Conservation (phyloP, 2,329 filamentous ascomycete species). For the Alternaria angustiovoidea region DNA sequence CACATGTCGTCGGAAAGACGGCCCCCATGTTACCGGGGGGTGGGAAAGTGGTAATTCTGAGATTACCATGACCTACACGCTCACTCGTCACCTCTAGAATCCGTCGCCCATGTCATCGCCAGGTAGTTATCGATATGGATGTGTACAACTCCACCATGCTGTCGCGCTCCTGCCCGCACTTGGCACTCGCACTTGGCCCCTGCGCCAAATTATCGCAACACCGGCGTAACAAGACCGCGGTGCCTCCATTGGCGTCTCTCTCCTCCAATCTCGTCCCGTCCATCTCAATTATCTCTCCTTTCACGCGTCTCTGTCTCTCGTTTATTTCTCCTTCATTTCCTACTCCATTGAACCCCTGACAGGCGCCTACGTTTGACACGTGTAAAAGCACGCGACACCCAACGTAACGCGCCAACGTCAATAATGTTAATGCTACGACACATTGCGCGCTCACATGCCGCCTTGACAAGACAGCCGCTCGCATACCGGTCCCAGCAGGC, state of each 20-base stretch:
- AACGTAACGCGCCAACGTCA: conserved; percentile 21
- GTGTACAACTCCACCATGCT: conserved; percentile 1
- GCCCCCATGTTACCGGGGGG: conserved; percentile 7
- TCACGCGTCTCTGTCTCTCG: conserved; percentile 23
- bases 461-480: conserved; percentile 29
- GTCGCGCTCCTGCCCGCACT: conserved; percentile 1
- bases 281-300: conserved; percentile 14
- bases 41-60: background rate
- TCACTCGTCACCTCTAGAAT: background rate
- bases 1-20: conserved; percentile 14
- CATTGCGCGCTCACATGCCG: conserved; percentile 27
- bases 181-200: conserved; percentile 10
- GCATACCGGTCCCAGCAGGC: conserved; percentile 33
- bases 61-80: background rate
- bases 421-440: conserved; percentile 46
- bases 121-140: background rate
- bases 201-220: conserved; percentile 13
- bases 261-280: background rate
- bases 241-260: conserved; percentile 6
- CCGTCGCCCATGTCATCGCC: background rate
- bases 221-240: conserved; percentile 14
- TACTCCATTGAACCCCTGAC: conserved; percentile 17
- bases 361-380: conserved; percentile 25
- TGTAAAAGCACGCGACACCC: conserved; percentile 34
- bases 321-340: conserved; percentile 16